Base-by-base conservation (phyloP, 164 flowering plant species). In the Annona cherimola region DNA sequence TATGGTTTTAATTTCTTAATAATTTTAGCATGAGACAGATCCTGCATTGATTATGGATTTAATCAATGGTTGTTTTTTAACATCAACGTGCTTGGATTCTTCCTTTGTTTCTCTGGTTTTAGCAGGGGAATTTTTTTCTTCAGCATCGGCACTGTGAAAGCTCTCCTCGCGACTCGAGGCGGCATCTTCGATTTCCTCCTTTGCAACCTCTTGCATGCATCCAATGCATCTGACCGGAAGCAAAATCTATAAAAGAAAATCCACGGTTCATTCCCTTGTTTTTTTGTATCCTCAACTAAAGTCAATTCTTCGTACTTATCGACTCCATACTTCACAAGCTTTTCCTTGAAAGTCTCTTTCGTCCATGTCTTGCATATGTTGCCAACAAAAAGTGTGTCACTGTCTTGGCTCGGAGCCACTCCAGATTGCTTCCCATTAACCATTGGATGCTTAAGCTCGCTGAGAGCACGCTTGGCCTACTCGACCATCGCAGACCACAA, bases 291-390 rank as follows among this genome's bases (percentile, higher is more conserved):
- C 79, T 90, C 97, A 42, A 91, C 95, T 79, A 92, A 78, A 3
- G 95, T 90, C 77, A 94, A 35, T 73, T 94, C 98, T 68, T 89
- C 97, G 71, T 88, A 75, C 73, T 84, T 86, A 3, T 88, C 89
- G 20, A 90, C 81, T 45, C 95, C 98, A 83, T 82, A 92, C 69
- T 83, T 82, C 67, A 83, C 86, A 83, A 94, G 78, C 84, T 88
- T 94, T 69, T 92, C 94, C 76, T 85, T 87, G 75, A 94, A 80
- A 69, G 84, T 85, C 79, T 92, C 97, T 80, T 84, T 89, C 67
- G 92, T 94, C 98, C 98, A 94, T 73, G 93, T 84, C 86, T 86
- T 94, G 90, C 94, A 88, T 73, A 94, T 88, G 79, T 94, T 94
- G 63, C 98, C 98, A 61, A 94, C 70, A 68, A 90, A 94, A 64